These are phyloP conservation scores for Polytrichum commune DNA, from an alignment of 225 moss, liverwort and hornwort species.

Conservation along the genomic window DNA sequence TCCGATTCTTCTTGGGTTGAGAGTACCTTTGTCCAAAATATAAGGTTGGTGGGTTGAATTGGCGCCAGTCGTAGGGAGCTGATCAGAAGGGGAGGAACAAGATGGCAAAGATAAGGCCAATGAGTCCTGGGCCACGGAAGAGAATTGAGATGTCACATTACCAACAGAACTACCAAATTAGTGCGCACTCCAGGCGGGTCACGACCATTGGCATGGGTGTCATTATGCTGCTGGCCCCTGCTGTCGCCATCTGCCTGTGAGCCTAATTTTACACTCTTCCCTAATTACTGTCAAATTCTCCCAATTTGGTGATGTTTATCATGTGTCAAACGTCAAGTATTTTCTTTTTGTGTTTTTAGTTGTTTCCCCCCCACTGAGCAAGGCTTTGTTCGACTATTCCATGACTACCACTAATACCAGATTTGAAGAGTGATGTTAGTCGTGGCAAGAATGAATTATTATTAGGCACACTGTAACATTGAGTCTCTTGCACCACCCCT, in stretches of 20 bases:
- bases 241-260: constrained; percentile 72
- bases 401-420: too few relatives aligned
- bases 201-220: constrained; percentile 46
- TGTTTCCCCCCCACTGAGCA: background rate
- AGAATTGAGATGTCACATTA: constrained; percentile 32
- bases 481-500: too few relatives aligned
- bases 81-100: too few relatives aligned
- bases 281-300: background rate
- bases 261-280: constrained; percentile 3
- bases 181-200: constrained; percentile 47
- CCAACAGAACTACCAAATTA: constrained; percentile 17
- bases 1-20: too few relatives aligned
- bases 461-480: too few relatives aligned
- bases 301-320: background rate
- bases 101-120: too few relatives aligned
- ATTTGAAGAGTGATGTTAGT: too few relatives aligned
- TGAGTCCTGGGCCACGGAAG: too few relatives aligned
- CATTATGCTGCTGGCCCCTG: constrained; percentile 56
- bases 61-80: too few relatives aligned
- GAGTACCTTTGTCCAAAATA: too few relatives aligned
- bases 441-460: too few relatives aligned
- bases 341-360: background rate
- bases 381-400: background rate
- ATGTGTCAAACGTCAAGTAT: background rate
- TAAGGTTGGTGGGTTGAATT: too few relatives aligned